Base-by-base conservation (phyloP, 2,329 filamentous ascomycete species). In the Arthrinium puccinioides region DNA sequence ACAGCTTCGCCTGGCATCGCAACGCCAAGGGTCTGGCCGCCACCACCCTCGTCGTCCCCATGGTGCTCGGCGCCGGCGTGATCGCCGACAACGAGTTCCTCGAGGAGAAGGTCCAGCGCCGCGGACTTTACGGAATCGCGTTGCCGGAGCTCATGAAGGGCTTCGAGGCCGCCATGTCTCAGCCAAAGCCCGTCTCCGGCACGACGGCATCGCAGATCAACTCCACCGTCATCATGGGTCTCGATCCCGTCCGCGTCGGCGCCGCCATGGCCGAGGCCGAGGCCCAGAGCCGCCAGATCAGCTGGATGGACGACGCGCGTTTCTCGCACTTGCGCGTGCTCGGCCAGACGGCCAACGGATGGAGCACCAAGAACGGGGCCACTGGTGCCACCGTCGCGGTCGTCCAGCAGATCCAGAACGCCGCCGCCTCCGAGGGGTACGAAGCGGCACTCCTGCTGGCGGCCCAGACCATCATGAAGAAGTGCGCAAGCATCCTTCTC, bases 91-190 rank as follows among this genome's bases (percentile, higher is more conserved):
- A 48, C 26, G 40, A 38, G 21, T 38, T 38, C 4, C 32, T 56
- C 6, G 51, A 56, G 32, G 38, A 42, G 6, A 36, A 47, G 8
- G 37, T 57, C 11, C 41, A 36, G 21, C 41, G 45, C 15, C 50
- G 45, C 36, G 50, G 54, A 11, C 43, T 54, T 37, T 53, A 55
- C 35, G 52, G 49, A 23, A 51, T 54, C 16, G 45, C 52, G 24
- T 50, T 54, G 28, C 39, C 49, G 19, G 34, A 55, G 10, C 42
- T 57, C 20, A 44, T 56, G 2, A 32, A 44, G 8, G 44, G 42
- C 6, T 51, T 57, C 27, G 53, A 48, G 20, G 45, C 44, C 9
- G 53, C 50, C 13, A 54, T 58, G 25, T n/a, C n/a, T n/a, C n/a
- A n/a, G n/a, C n/a, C n/a, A n/a, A n/a, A n/a, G n/a, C n/a, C n/a